Percentiles rank a stretch among this genome's conserved stretches.
phyloP scores from a whole-genome alignment of 1,139 yeast genomes.

The Lodderomyces margitis region DNA sequence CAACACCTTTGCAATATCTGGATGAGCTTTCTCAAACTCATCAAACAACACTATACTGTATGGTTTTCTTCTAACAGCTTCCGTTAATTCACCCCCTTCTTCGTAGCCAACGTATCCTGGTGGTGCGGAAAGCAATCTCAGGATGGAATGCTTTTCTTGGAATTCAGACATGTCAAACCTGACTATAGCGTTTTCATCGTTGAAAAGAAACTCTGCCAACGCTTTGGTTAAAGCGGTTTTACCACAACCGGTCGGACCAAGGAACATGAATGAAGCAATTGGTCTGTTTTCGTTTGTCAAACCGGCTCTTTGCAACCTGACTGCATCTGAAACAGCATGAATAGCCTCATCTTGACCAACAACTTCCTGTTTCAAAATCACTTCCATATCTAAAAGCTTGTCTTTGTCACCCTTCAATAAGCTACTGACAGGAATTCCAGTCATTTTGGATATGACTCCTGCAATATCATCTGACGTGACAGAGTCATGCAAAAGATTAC shows the following conservation, averaged over 20 bases:
- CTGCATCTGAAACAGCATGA: conserved; percentile 86
- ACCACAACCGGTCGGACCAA: conserved; percentile 99
- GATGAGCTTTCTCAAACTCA: conserved; percentile 96
- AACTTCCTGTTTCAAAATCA: conserved; percentile 69
- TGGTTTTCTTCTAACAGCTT: conserved; percentile 92
- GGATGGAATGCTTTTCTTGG: conserved; percentile 89
- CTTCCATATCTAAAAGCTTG: conserved; percentile 83
- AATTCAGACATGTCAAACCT: conserved; percentile 98
- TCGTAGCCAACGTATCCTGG: conserved; percentile 98
- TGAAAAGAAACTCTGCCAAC: conserved; percentile 86
- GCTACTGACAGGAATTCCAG: conserved; percentile 93
- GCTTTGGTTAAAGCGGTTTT: conserved; percentile 93
- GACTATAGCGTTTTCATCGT: conserved; percentile 79
- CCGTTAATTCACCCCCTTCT: conserved; percentile 93
- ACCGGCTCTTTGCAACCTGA: conserved; percentile 94
- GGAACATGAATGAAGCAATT: conserved; percentile 90
- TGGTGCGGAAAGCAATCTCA: conserved; percentile 93
- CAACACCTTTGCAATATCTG: conserved; percentile 83
- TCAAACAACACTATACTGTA: conserved; percentile 90
- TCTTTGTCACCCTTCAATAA: conserved; percentile 94
- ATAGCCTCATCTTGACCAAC: conserved; percentile 97
- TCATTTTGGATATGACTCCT: conserved; percentile 85
- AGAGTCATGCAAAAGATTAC: conserved; percentile 72
- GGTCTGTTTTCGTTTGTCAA: conserved; percentile 92
- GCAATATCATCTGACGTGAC: conserved; percentile 95